Evolutionary conservation across 148 eudicot species (phyloP).

Genomic region (Nepenthes gracilis): DNA sequence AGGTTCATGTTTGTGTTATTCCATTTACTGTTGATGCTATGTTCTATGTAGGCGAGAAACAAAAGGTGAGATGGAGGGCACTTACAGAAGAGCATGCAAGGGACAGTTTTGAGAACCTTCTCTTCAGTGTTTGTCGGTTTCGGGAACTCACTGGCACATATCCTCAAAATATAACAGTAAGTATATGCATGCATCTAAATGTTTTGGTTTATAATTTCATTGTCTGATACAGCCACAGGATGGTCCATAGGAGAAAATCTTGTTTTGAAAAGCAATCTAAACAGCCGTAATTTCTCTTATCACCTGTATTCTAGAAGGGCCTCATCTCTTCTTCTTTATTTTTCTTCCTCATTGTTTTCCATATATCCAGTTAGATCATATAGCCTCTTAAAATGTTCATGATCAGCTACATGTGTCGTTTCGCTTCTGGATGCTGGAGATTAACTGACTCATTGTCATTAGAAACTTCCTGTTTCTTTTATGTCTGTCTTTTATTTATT

Average conservation of each 20-base stretch:
- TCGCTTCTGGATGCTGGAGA: too few relatives aligned
- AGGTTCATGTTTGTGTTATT: too few relatives aligned
- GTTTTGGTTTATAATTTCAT: neutral
- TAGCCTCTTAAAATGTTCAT: too few relatives aligned
- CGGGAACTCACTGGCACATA: slow-evolving; percentile 88
- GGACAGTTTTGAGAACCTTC: slow-evolving; percentile 95
- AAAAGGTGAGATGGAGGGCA: slow-evolving; percentile 64
- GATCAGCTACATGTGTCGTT: too few relatives aligned
- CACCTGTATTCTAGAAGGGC: neutral
- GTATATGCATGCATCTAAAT: slow-evolving; percentile 3
- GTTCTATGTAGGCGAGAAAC: slow-evolving; percentile 50
- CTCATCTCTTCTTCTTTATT: neutral
- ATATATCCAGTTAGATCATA: too few relatives aligned
- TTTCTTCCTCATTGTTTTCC: neutral
- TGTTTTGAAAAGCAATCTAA: neutral
- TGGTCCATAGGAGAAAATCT: neutral
- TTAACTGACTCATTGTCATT: too few relatives aligned
- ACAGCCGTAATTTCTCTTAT: neutral
- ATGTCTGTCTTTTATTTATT: too few relatives aligned
- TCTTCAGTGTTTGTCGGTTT: slow-evolving; percentile 88
- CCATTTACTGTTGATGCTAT: neutral
- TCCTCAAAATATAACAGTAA: slow-evolving; percentile 88
- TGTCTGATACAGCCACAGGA: neutral
- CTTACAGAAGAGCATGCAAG: slow-evolving; percentile 98
- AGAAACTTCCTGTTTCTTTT: too few relatives aligned